Evolutionary conservation across 2,329 filamentous ascomycete genomes (phyloP), one percentile per base, ranked within the genome.

Genomic region (Aspergillus sp.): DNA sequence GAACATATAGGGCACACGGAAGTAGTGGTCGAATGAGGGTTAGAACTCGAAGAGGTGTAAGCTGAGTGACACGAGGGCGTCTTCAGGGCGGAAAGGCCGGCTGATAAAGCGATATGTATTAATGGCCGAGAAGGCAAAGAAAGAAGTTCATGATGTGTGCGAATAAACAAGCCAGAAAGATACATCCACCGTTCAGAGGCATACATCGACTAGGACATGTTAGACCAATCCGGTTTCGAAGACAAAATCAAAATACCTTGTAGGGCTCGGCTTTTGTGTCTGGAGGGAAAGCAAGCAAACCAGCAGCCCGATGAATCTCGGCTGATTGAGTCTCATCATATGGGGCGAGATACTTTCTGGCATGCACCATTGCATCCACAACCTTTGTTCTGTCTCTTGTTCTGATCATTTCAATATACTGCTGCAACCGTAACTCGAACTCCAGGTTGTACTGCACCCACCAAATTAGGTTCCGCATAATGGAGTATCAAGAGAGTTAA

Each of bases 1-100:
- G 90, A 95, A 79, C 95, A 99, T 70, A 99, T 98, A 3, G 95
- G 95, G 68, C 95, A 99, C 43, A 98, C 87, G 49, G 87, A 88
- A 7, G 90, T 88, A 2, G 86, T 87, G 1, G 89, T 83, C 27
- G 77, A 79, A 47, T 79, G 76, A 19, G 77, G 78, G 55, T 79
- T 81, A 14, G 80, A 79, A 14, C 78, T 82, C 9, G 83, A 82
- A 1, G 84, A 82, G 4, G 84, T 79, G 64, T 82, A 83, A 21
- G 81, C 78, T 1, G 89, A 89, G 77, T 98, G 93, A 72, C 95
- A 99, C 15, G 91, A 88, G 0, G 95, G 95, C 1, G 95, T 98
- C 76, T 99, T 99, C 64, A 99, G 87, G 1, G 95, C 93, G 0
- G 93, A 97, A 9, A 99, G 84, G 7, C 95, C 95, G 0, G 93